Evolutionary conservation across 805 yeast genomes (phyloP).

Genomic region (Saccharomycopsis babjevae): DNA sequence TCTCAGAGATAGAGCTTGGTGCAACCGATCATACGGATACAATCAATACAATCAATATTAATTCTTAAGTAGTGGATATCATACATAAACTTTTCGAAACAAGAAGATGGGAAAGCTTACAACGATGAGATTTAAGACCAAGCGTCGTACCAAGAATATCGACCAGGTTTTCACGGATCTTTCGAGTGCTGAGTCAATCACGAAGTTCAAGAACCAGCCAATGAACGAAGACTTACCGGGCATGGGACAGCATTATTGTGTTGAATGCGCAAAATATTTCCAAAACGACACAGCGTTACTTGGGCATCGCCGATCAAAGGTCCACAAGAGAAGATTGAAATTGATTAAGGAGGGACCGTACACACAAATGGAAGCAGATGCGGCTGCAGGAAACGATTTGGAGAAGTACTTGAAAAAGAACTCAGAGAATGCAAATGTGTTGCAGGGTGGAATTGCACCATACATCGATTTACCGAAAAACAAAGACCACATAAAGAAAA

Average conservation of each 20-base stretch:
- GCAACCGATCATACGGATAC: neutral
- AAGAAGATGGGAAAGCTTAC: constrained; percentile 72
- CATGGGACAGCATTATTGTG: constrained; percentile 86
- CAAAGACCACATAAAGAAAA: constrained; percentile 6
- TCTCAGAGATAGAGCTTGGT: no score
- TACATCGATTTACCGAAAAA: constrained; percentile 4
- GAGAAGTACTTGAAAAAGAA: constrained; percentile 21
- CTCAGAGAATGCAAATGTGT: neutral
- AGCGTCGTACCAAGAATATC: constrained; percentile 73
- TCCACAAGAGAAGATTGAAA: constrained; percentile 80
- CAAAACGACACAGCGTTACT: constrained; percentile 67
- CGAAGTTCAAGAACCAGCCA: constrained; percentile 65
- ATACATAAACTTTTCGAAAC: constrained; percentile 6
- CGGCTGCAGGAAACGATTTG: constrained; percentile 77
- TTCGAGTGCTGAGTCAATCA: constrained; percentile 50
- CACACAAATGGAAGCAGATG: constrained; percentile 80
- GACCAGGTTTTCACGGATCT: constrained; percentile 78
- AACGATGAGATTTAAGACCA: constrained; percentile 80
- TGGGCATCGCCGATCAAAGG: constrained; percentile 63
- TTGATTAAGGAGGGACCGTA: constrained; percentile 72
- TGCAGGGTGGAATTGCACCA: constrained; percentile 3
- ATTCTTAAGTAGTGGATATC: neutral
- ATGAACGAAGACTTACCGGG: constrained; percentile 89
- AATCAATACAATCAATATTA: neutral
- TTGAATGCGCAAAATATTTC: constrained; percentile 88